Conservation (phyloP, 1,284 basidiomycete genomes). For the Sanghuangporus baumii region DNA sequence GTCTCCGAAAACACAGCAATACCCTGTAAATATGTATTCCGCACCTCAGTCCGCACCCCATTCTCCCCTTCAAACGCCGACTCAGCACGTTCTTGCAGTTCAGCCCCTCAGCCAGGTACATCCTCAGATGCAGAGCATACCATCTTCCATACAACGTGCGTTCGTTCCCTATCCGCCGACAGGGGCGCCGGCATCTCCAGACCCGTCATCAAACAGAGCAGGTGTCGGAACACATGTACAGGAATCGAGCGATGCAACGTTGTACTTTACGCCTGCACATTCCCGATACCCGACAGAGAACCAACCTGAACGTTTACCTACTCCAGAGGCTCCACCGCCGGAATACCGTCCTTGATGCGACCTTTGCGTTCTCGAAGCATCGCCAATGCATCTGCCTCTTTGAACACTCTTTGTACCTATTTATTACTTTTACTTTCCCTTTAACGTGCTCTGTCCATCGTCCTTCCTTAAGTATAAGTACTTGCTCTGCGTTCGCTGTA, state of each 20-base stretch:
- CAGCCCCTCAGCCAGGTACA: not conserved
- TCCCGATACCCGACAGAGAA: slow-evolving; percentile 11
- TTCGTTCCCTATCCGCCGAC: not conserved
- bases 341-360: slow-evolving; percentile 5
- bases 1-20: slow-evolving; percentile 1
- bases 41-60: not conserved
- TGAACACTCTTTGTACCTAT: not conserved
- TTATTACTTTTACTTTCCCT: not conserved
- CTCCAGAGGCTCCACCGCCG: slow-evolving; percentile 3
- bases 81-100: not conserved
- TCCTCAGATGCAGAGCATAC: not conserved
- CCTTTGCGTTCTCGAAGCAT: not conserved
- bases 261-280: slow-evolving; percentile 14
- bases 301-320: not conserved
- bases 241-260: slow-evolving; percentile 6
- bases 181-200: not conserved
- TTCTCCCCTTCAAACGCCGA: slow-evolving; percentile 3
- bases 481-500: not conserved
- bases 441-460: not conserved
- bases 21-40: not conserved
- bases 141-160: not conserved
- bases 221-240: not conserved
- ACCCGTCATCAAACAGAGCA: not conserved
- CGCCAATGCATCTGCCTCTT: not conserved
- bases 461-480: not conserved